Evolutionary conservation across 2,329 filamentous ascomycete genomes (phyloP).

Genomic region (Aotearoamyces nothofagi): DNA sequence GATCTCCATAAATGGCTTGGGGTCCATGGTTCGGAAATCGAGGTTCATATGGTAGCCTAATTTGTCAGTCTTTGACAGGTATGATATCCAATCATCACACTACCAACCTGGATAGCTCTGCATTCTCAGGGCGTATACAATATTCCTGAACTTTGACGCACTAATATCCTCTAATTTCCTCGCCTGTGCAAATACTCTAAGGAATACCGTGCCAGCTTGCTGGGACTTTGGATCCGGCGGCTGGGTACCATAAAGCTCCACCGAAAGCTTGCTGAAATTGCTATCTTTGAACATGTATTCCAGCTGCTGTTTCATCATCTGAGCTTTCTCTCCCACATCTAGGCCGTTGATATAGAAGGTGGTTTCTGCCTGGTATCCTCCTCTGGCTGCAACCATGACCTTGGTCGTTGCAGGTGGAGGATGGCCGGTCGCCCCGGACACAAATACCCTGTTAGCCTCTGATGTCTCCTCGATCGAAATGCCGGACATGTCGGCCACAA

Average conservation of each 20-base stretch:
- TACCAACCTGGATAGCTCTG: slow-evolving; percentile 22
- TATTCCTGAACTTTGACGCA: too few species aligned
- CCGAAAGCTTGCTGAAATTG: slow-evolving; percentile 22
- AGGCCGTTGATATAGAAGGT: slow-evolving; percentile 15
- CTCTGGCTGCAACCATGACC: slow-evolving; percentile 12
- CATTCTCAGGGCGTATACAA: slow-evolving; percentile 24
- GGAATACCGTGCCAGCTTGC: slow-evolving; percentile 11
- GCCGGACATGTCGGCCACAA: slow-evolving; percentile 20
- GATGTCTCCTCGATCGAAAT: slow-evolving; percentile 7
- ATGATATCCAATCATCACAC: too few species aligned
- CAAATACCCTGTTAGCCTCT: slow-evolving; percentile 11
- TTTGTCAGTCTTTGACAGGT: neutral
- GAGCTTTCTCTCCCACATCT: slow-evolving; percentile 13
- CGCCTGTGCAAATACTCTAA: slow-evolving; percentile 15
- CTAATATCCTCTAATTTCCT: too few species aligned
- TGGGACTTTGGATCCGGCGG: slow-evolving; percentile 11
- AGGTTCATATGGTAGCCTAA: slow-evolving; percentile 27
- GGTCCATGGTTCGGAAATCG: slow-evolving; percentile 27
- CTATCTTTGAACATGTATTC: slow-evolving; percentile 12
- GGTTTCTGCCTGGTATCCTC: slow-evolving; percentile 16
- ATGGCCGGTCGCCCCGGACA: slow-evolving; percentile 8
- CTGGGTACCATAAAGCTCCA: slow-evolving; percentile 16
- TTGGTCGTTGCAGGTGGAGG: slow-evolving; percentile 13
- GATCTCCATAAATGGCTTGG: slow-evolving; percentile 27
- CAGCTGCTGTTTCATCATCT: slow-evolving; percentile 13